These are phyloP conservation scores for Mycothermus thermophilus DNA, from an alignment of 495 filamentous ascomycete species.

Conservation along the genomic window DNA sequence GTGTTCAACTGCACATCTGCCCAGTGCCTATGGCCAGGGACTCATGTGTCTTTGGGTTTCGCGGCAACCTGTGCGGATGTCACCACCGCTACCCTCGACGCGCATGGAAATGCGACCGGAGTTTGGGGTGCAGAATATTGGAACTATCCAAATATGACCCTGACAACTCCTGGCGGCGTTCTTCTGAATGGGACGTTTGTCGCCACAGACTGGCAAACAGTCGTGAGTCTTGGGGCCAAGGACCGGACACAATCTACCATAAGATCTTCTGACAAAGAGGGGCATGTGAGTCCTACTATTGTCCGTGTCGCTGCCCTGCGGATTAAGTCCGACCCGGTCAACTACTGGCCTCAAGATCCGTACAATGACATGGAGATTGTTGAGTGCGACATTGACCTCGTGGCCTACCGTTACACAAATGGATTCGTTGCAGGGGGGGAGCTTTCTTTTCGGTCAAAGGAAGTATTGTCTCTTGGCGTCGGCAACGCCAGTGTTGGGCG, in stretches of 20 bases:
- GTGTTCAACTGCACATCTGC: constrained; percentile 7
- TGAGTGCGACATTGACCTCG: neutral
- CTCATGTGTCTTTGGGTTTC: constrained; percentile 7
- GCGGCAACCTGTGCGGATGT: constrained; percentile 4
- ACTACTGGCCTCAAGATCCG: neutral
- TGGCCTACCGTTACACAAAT: constrained; percentile 4
- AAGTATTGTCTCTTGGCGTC: neutral
- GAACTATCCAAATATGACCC: no score
- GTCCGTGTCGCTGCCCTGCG: no score
- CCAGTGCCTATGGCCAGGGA: constrained; percentile 4
- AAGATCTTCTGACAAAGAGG: no score
- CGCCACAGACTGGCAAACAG: constrained; percentile 1
- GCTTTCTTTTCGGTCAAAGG: neutral
- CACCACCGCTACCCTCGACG: constrained; percentile 1
- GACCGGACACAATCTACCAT: no score
- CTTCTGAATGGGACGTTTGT: neutral
- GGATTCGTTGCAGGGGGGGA: neutral
- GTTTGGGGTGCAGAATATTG: neutral
- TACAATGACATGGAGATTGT: constrained; percentile 1
- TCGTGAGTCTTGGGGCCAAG: neutral
- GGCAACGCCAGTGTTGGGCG: neutral
- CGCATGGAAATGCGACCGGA: neutral
- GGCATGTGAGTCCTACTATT: neutral
- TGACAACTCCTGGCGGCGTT: constrained; percentile 4
- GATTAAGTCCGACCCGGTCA: neutral